Percentiles rank a stretch among this genome's conserved stretches.
These are phyloP conservation scores for Russula abietina DNA, from an alignment of 768 basidiomycete genomes.

Conservation along the genomic window DNA sequence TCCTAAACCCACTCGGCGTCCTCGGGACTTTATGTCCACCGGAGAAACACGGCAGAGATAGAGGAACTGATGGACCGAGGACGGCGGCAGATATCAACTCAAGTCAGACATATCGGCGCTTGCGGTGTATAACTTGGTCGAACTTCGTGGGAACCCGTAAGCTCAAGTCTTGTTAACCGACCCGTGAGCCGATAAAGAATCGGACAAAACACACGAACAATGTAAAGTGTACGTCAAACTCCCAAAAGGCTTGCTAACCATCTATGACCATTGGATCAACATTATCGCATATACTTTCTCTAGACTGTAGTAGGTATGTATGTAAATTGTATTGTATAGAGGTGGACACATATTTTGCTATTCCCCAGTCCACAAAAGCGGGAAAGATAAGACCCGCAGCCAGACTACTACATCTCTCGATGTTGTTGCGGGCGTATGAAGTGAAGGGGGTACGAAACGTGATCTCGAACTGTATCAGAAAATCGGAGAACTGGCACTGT, in stretches of 20 bases:
- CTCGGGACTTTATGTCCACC: too few species aligned
- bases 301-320: not conserved
- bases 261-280: not conserved
- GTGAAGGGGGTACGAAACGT: not conserved
- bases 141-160: too few species aligned
- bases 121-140: too few species aligned
- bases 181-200: too few species aligned
- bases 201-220: too few species aligned
- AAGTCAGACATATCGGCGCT: too few species aligned
- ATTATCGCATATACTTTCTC: not conserved
- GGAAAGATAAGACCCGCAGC: not conserved
- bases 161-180: too few species aligned
- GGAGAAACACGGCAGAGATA: too few species aligned
- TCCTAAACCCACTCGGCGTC: too few species aligned
- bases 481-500: not conserved
- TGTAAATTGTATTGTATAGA: not conserved
- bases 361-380: not conserved
- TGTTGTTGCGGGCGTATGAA: not conserved
- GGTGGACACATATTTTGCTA: not conserved
- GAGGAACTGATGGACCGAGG: too few species aligned
- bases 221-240: not conserved
- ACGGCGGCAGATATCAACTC: too few species aligned
- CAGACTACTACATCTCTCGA: not conserved
- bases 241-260: not conserved
- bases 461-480: not conserved